A percentile compares a stretch with the other conserved stretches of the same genome.
These are phyloP conservation scores for Phaseolus lunatus DNA, from an alignment of 306 rosid species.

Conservation along the genomic window DNA sequence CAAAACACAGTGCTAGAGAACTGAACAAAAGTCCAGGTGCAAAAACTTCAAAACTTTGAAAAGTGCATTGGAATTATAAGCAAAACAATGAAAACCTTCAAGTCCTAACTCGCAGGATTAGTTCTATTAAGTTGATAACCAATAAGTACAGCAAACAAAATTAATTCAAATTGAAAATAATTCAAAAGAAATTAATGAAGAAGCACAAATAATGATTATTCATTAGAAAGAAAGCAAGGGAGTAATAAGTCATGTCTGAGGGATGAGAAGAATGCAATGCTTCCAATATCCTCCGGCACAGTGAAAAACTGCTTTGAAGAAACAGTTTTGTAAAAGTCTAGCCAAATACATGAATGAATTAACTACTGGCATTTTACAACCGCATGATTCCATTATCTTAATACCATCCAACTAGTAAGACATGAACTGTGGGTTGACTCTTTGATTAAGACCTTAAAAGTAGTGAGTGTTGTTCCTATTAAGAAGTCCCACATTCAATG, in stretches of 20 bases:
- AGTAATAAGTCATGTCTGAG: conserved; percentile 16
- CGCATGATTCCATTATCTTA: conserved; percentile 33
- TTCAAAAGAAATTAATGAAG: background rate
- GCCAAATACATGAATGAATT: conserved; percentile 32
- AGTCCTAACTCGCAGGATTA: conserved; percentile 38
- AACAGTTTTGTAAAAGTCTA: conserved; percentile 25
- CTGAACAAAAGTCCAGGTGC: conserved; percentile 18
- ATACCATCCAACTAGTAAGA: conserved; percentile 35
- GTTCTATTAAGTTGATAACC: conserved; percentile 26
- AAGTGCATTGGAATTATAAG: conserved; percentile 31
- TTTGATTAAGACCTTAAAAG: conserved; percentile 41
- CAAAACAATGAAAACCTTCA: conserved; percentile 33
- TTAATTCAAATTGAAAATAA: conserved; percentile 23
- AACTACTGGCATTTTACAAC: conserved; percentile 33
- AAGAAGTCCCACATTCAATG: conserved; percentile 44
- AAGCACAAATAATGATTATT: background rate
- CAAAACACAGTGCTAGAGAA: conserved; percentile 9
- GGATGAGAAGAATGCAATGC: conserved; percentile 43
- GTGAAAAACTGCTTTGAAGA: conserved; percentile 40
- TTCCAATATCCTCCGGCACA: conserved; percentile 27
- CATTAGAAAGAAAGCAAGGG: conserved; percentile 30
- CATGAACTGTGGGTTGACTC: conserved; percentile 46
- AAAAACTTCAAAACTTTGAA: conserved; percentile 42
- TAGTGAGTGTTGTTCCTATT: conserved; percentile 43
- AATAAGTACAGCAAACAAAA: conserved; percentile 27